These are phyloP conservation scores for Lactifluus hygrophoroides DNA, from an alignment of 768 basidiomycete species.

Conservation along the genomic window DNA sequence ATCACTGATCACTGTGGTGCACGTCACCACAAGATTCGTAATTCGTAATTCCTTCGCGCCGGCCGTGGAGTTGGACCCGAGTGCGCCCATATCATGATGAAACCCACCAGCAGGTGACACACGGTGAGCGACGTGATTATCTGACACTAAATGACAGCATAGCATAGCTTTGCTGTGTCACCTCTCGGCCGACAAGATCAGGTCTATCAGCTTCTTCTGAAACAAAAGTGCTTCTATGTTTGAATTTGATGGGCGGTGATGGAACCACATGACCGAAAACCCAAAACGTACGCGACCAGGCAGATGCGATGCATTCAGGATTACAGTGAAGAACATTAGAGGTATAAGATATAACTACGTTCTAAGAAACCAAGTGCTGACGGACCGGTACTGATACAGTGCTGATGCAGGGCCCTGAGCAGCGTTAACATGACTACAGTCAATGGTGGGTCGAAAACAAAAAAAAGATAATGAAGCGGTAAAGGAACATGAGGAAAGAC, in stretches of 20 bases:
- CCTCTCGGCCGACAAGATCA: too few relatives aligned
- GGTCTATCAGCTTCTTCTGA: too few relatives aligned
- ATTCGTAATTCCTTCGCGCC: too few relatives aligned
- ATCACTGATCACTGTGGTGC: too few relatives aligned
- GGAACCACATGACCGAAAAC: neutral
- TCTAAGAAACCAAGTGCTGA: conserved; percentile 1
- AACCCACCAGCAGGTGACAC: too few relatives aligned
- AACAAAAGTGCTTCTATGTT: too few relatives aligned
- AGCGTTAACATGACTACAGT: neutral
- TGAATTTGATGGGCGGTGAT: neutral
- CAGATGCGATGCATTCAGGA: neutral
- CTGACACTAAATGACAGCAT: too few relatives aligned
- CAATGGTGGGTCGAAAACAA: neutral
- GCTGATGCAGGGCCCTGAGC: neutral
- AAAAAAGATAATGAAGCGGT: neutral
- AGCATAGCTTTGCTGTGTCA: too few relatives aligned
- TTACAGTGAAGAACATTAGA: neutral
- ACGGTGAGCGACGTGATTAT: too few relatives aligned
- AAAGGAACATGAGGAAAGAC: neutral
- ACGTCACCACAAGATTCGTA: too few relatives aligned
- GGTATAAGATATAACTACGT: neutral
- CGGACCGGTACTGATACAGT: neutral
- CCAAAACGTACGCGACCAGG: neutral
- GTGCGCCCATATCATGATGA: too few relatives aligned
- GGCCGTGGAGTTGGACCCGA: too few relatives aligned